phyloP scores from a whole-genome alignment of 208 protist genomes.

The Acanthamoeba quina region DNA sequence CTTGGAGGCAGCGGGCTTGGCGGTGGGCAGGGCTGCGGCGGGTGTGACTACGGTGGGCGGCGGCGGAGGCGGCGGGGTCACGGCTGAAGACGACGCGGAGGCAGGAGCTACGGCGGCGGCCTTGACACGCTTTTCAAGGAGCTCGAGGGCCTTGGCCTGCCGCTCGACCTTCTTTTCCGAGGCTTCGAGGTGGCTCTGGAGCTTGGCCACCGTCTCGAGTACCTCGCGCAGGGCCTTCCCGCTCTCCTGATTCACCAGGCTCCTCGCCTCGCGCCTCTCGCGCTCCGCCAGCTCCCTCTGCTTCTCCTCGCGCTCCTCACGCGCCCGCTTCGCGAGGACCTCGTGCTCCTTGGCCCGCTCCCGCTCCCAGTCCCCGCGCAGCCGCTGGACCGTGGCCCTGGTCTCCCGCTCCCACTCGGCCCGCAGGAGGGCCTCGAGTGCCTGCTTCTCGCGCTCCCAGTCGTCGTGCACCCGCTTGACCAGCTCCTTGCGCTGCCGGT shows the following conservation, averaged over 20 bases:
- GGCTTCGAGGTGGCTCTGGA: background rate
- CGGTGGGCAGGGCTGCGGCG: background rate
- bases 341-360: background rate
- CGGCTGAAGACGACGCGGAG: background rate
- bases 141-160: background rate
- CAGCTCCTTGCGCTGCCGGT: background rate
- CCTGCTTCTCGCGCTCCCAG: background rate
- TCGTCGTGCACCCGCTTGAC: slow-evolving; percentile 2
- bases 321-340: background rate
- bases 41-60: background rate
- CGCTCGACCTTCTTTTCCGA: slow-evolving; percentile 28
- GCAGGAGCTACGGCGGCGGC: background rate
- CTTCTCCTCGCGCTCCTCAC: background rate
- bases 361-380: background rate
- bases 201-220: background rate
- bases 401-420: background rate
- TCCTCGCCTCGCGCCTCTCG: background rate
- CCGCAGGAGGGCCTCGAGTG: background rate
- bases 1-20: background rate
- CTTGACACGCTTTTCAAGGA: slow-evolving; percentile 7
- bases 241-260: background rate
- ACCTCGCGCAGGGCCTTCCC: background rate
- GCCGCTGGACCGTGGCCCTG: background rate
- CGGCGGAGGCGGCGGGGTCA: background rate
- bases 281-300: background rate